Percentiles rank a stretch among this genome's conserved stretches.
Evolutionary conservation across 2,329 filamentous ascomycete species (phyloP).

Genomic region (Bipolaris bicolor): DNA sequence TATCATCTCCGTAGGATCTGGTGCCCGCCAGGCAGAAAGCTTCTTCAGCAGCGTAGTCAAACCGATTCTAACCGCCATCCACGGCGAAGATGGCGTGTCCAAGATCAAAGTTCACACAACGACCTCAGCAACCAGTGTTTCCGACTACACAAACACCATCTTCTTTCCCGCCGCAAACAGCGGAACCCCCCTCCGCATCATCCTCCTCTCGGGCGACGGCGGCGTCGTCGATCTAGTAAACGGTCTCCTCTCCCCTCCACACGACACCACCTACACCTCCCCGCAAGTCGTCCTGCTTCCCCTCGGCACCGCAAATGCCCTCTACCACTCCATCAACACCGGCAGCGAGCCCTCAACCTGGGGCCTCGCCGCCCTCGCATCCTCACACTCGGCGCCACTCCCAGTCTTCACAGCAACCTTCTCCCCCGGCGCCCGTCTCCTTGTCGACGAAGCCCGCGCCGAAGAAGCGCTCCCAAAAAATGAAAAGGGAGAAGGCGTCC

Average conservation of each 20-base stretch:
- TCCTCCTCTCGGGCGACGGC: conserved; percentile 87
- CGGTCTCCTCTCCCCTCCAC: conserved; percentile 54
- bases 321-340: conserved; percentile 54
- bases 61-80: conserved; percentile 53
- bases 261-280: conserved; percentile 47
- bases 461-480: conserved; percentile 45
- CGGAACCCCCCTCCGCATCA: conserved; percentile 58
- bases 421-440: conserved; percentile 52
- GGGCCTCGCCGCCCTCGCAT: conserved; percentile 50
- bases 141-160: conserved; percentile 62
- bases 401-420: conserved; percentile 55
- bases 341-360: conserved; percentile 47
- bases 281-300: conserved; percentile 64
- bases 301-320: conserved; percentile 58
- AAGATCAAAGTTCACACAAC: conserved; percentile 67
- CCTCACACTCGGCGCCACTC: conserved; percentile 44
- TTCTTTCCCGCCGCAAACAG: conserved; percentile 58
- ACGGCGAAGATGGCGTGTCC: conserved; percentile 32
- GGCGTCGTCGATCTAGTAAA: conserved; percentile 85
- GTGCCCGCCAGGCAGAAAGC: conserved; percentile 47
- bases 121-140: conserved; percentile 66
- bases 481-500: conserved; percentile 31
- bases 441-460: conserved; percentile 53
- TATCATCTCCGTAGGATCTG: conserved; percentile 55
- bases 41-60: conserved; percentile 50